Conservation (phyloP, 768 basidiomycete genomes). For the Coprinopsis marcescibilis region DNA sequence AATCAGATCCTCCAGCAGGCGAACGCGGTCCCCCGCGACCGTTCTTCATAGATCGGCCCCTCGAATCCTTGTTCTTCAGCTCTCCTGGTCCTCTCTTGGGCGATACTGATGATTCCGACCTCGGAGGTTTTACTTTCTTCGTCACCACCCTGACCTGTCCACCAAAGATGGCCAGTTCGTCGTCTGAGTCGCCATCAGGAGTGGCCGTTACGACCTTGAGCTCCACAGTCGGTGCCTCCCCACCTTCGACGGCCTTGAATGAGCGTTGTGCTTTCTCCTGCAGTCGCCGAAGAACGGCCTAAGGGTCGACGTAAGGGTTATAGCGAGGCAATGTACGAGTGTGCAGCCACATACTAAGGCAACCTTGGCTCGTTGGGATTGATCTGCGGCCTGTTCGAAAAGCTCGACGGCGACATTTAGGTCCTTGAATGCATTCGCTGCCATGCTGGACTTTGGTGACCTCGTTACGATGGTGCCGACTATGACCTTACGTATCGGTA, state of each 20-base stretch:
- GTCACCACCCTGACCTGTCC: slow-evolving; percentile 43
- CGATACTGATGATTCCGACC: too few relatives aligned
- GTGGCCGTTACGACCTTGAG: neutral
- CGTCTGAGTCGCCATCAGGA: slow-evolving; percentile 21
- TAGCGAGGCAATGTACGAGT: neutral
- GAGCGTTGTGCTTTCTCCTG: slow-evolving; percentile 39
- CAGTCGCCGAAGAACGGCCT: slow-evolving; percentile 35
- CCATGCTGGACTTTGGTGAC: slow-evolving; percentile 44
- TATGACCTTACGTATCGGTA: slow-evolving; percentile 36
- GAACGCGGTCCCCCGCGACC: neutral
- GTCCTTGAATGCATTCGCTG: slow-evolving; percentile 44
- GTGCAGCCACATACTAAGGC: slow-evolving; percentile 31
- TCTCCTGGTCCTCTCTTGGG: neutral
- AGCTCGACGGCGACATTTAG: slow-evolving; percentile 40
- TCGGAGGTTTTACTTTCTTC: slow-evolving; percentile 22
- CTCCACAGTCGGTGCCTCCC: neutral
- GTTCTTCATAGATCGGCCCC: neutral
- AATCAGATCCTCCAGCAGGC: neutral
- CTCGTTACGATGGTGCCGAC: slow-evolving; percentile 57
- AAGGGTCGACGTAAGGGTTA: neutral
- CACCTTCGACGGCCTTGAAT: slow-evolving; percentile 20
- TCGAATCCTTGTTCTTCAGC: neutral
- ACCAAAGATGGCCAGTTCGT: slow-evolving; percentile 50
- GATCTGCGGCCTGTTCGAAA: slow-evolving; percentile 38
- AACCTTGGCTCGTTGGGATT: slow-evolving; percentile 41